Percentiles rank a stretch among this genome's conserved stretches.
phyloP scores from a whole-genome alignment of 2,329 filamentous ascomycete species.

The Talaromyces amestolkiae region DNA sequence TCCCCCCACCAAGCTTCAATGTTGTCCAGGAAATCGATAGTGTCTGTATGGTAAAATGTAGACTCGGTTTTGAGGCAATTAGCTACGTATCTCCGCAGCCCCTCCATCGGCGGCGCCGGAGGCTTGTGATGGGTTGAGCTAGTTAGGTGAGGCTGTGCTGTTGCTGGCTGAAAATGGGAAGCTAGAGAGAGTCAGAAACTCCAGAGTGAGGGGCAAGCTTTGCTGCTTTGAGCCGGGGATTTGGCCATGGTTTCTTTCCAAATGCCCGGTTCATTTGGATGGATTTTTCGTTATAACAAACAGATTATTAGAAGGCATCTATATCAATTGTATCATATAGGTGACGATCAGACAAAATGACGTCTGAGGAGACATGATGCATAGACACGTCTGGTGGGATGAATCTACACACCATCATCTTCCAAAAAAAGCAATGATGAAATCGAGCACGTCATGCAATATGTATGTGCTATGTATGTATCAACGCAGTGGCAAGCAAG shows the following conservation, averaged over 20 bases:
- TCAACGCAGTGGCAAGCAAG: background rate
- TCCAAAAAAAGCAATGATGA: slow-evolving; percentile 11
- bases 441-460: slow-evolving; percentile 15
- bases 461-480: background rate
- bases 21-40: background rate
- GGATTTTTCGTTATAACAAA: background rate
- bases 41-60: background rate
- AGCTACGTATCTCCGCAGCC: slow-evolving; percentile 5
- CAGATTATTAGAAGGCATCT: background rate
- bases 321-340: background rate
- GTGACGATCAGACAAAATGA: background rate
- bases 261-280: background rate
- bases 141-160: slow-evolving; percentile 9
- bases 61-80: slow-evolving; percentile 9
- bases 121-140: slow-evolving; percentile 10
- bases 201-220: slow-evolving; percentile 1
- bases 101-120: slow-evolving; percentile 6
- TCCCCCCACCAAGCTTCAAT: slow-evolving; percentile 8
- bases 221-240: background rate
- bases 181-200: background rate
- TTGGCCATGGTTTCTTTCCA: background rate
- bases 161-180: slow-evolving; percentile 2
- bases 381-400: background rate
- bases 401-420: background rate
- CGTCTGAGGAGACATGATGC: background rate